These are phyloP conservation scores for Globisporangium sylvaticum DNA, from an alignment of 352 stramenopile species.

Conservation along the genomic window DNA sequence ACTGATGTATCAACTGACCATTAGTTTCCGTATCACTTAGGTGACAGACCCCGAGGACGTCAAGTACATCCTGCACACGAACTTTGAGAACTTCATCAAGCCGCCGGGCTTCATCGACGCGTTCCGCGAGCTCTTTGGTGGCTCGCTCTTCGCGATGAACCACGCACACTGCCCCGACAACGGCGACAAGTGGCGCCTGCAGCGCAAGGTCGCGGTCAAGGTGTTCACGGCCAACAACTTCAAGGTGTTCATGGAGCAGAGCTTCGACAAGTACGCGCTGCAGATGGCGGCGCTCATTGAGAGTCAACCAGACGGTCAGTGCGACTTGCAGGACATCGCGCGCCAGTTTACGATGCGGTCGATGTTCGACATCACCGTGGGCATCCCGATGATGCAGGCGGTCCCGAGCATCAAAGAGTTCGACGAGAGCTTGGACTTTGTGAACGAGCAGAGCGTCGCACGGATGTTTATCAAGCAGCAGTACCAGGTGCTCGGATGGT, in stretches of 20 bases:
- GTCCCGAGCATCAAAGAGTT: constrained; percentile 32
- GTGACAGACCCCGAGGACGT: constrained; percentile 51
- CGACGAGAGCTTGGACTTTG: constrained; percentile 45
- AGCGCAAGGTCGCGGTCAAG: constrained; percentile 80
- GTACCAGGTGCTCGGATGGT: constrained; percentile 51
- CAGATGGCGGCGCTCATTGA: constrained; percentile 19
- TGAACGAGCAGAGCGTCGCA: constrained; percentile 44
- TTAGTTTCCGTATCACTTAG: too few species aligned
- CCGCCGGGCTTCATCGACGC: constrained; percentile 54
- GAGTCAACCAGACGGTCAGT: constrained; percentile 3
- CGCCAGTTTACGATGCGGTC: constrained; percentile 46
- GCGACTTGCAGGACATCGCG: constrained; percentile 49
- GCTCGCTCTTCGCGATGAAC: constrained; percentile 68
- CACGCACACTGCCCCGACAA: constrained; percentile 42
- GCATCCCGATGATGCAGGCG: constrained; percentile 24
- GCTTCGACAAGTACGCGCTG: constrained; percentile 40
- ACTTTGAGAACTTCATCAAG: constrained; percentile 70
- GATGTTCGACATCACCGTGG: constrained; percentile 62
- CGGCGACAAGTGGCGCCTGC: constrained; percentile 52
- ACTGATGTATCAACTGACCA: too few species aligned
- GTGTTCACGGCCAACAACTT: constrained; percentile 83
- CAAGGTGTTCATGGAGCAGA: constrained; percentile 35
- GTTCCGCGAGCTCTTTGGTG: constrained; percentile 57
- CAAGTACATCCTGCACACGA: constrained; percentile 55
- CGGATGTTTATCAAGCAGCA: constrained; percentile 62